A percentile compares a stretch with the other conserved stretches of the same genome.
Evolutionary conservation across 2,329 filamentous ascomycete species (phyloP).

Genomic region (Hypoxylon sp.): DNA sequence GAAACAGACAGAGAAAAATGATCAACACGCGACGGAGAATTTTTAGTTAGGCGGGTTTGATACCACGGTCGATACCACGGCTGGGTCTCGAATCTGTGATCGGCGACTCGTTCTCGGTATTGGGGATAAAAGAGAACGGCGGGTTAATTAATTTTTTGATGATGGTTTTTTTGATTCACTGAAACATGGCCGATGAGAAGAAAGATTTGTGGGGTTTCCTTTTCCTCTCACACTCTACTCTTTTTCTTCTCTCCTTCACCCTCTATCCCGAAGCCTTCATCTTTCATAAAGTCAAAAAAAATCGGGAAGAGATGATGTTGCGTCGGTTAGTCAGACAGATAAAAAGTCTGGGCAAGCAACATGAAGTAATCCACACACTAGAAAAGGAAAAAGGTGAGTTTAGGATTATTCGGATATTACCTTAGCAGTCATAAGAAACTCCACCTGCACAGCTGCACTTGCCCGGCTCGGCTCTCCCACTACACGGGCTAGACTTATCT

Average conservation of each 20-base stretch:
- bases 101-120: conserved; percentile 43
- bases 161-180: conserved; percentile 35
- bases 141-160: conserved; percentile 37
- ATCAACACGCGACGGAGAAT: conserved; percentile 48
- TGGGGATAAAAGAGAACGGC: conserved; percentile 38
- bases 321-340: conserved; percentile 20
- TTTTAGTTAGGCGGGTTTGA: conserved; percentile 36
- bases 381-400: conserved; percentile 23
- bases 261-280: conserved; percentile 16
- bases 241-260: conserved; percentile 10
- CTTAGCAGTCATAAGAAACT: conserved; percentile 3
- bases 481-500: neutral
- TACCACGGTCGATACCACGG: conserved; percentile 37
- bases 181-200: conserved; percentile 35
- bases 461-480: conserved; percentile 10
- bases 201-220: conserved; percentile 14
- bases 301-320: conserved; percentile 15
- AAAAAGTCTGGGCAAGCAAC: conserved; percentile 20
- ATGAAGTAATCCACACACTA: conserved; percentile 7
- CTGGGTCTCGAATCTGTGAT: conserved; percentile 45
- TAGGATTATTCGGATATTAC: conserved; percentile 24
- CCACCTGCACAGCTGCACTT: conserved; percentile 29
- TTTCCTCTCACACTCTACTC: conserved; percentile 5
- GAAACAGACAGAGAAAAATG: conserved; percentile 32
- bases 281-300: neutral